Percentiles rank a stretch among this genome's conserved stretches.
phyloP scores from a whole-genome alignment of 495 filamentous ascomycete species.

The Talaromyces wortmannii region DNA sequence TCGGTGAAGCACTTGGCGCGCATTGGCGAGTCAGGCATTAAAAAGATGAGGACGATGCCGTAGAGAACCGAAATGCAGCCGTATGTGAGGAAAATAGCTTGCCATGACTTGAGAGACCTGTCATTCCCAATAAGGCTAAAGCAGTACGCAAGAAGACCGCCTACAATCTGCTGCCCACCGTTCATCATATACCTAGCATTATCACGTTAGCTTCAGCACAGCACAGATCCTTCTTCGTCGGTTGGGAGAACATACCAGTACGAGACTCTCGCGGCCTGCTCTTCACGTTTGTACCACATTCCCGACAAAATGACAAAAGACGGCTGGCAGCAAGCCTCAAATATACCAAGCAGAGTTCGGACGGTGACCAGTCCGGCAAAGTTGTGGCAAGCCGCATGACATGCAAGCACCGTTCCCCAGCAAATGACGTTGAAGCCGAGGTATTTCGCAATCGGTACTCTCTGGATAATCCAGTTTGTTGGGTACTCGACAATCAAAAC shows the following conservation, averaged over 20 bases:
- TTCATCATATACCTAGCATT: constrained; percentile 56
- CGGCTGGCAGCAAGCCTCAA: constrained; percentile 61
- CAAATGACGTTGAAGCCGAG: constrained; percentile 54
- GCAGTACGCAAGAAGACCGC: constrained; percentile 50
- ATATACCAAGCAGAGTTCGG: constrained; percentile 58
- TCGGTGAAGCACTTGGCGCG: constrained; percentile 41
- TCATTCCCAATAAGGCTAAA: constrained; percentile 44
- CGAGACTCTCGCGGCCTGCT: constrained; percentile 57
- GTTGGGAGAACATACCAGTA: constrained; percentile 46
- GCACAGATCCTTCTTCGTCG: neutral
- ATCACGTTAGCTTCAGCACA: too few species aligned
- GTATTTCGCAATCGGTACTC: constrained; percentile 56
- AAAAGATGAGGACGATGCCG: constrained; percentile 39
- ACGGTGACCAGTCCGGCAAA: constrained; percentile 50
- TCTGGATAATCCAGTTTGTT: constrained; percentile 51
- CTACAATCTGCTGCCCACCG: constrained; percentile 49
- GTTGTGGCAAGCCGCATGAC: constrained; percentile 50
- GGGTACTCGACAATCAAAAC: constrained; percentile 51
- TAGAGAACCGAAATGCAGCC: constrained; percentile 45
- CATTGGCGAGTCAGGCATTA: constrained; percentile 44
- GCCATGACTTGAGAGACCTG: constrained; percentile 42
- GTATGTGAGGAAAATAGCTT: constrained; percentile 54
- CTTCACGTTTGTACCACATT: constrained; percentile 69
- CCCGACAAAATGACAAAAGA: constrained; percentile 50
- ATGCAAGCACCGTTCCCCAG: constrained; percentile 52